Base-by-base conservation (phyloP, 495 filamentous ascomycete species). In the Trichoderma virens region DNA sequence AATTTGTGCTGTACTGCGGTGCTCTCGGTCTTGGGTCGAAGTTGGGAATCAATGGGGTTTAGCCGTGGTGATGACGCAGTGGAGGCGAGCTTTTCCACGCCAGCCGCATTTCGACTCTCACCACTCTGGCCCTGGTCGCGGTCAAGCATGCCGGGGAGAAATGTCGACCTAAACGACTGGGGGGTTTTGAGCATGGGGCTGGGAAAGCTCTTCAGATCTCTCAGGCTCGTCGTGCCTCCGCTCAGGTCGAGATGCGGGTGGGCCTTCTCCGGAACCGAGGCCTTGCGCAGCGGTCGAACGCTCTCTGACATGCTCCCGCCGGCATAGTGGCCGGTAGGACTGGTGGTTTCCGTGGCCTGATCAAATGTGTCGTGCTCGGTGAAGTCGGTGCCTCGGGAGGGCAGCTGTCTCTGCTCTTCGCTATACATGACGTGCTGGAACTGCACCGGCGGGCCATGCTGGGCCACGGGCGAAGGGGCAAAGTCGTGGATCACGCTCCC, bases 331-430 rank as follows among this genome's bases (percentile, higher is more conserved):
- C 81, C 83, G 23, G 85, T 89, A 32, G 88, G 90, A 67, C 89
- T 92, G 0, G 89, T 88, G 68, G 88, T 91, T 51, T 86, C 84
- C 0, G 88, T 91, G 60, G 84, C 82, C 65, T 85, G 82, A 66
- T 91, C 90, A 61, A 75, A 71, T 2, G 76, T 75, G 59, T 83
- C 79, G 61, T 82, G 79, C 61, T 65, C 90, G 51, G 90, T 93
- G 69, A 85, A 83, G 66, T 94, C 90, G 9, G 91, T 93, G 31
- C 88, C 90, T 66, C 90, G 79, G 14, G 91, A 93, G 8, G 86
- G 86, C 30, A 89, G 73, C 28, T 69, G 77, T 60, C 30, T 13
- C 3, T 64, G 30, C 1, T 64, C 43, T n/a, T 64, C 43, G 16
- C 34, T 34, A 9, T n/a, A 39, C 31, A 35, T 61, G 59, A 39